phyloP scores from a whole-genome alignment of 768 basidiomycete genomes.

The Grammothele lineata region DNA sequence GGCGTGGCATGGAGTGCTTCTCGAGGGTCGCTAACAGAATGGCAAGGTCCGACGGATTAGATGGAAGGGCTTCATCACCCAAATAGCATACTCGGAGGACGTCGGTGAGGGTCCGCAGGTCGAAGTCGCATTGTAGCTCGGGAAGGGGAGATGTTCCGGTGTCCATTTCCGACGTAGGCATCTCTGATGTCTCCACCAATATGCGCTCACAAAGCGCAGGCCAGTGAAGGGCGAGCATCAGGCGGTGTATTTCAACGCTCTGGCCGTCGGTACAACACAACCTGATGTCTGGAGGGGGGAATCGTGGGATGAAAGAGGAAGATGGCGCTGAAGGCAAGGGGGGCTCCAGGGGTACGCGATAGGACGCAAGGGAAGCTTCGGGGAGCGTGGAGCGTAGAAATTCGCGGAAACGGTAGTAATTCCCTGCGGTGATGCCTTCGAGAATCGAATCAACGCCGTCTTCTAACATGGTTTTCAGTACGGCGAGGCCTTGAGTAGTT shows the following conservation, averaged over 20 bases:
- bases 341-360: neutral
- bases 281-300: too few relatives aligned
- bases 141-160: too few relatives aligned
- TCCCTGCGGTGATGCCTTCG: conserved; percentile 1
- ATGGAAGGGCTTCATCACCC: too few relatives aligned
- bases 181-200: too few relatives aligned
- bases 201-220: too few relatives aligned
- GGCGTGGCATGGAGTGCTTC: neutral
- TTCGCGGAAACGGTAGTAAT: conserved; percentile 2
- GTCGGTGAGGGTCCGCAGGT: too few relatives aligned
- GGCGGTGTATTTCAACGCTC: neutral
- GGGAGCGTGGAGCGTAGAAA: neutral
- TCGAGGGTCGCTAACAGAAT: too few relatives aligned
- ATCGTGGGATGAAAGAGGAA: too few relatives aligned
- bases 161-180: too few relatives aligned
- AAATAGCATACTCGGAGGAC: too few relatives aligned
- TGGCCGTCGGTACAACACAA: too few relatives aligned
- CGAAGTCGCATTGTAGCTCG: too few relatives aligned
- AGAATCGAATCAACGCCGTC: neutral
- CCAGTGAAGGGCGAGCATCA: neutral
- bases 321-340: neutral
- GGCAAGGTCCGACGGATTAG: neutral
- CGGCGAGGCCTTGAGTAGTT: neutral
- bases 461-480: neutral
- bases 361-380: neutral